Percentiles rank a stretch among this genome's conserved stretches.
Conservation (phyloP, 441 rosid genomes). For the Erodium chrysanthum region DNA sequence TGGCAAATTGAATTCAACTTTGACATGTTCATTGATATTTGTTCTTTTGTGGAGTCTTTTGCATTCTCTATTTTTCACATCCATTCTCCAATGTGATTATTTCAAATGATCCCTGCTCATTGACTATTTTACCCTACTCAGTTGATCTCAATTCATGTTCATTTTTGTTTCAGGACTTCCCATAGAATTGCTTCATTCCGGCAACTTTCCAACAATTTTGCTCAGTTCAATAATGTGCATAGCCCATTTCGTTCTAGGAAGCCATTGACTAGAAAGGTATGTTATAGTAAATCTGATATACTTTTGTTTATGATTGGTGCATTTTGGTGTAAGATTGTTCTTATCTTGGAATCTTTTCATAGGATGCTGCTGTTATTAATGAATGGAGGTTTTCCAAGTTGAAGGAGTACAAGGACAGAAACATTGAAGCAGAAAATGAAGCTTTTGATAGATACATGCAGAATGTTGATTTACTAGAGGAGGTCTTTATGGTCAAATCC, state of each 20-base stretch:
- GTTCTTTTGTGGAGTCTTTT: background rate
- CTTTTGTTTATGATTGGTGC: constrained; percentile 10
- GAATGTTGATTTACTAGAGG: constrained; percentile 66
- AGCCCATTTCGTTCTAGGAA: constrained; percentile 58
- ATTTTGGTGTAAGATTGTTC: constrained; percentile 12
- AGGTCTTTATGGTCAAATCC: constrained; percentile 48
- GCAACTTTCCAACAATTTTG: constrained; percentile 75
- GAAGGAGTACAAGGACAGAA: constrained; percentile 61
- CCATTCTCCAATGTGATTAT: background rate
- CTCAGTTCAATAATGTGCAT: constrained; percentile 78
- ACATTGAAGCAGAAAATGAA: constrained; percentile 65
- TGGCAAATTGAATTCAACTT: background rate
- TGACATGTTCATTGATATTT: background rate
- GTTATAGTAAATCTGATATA: background rate
- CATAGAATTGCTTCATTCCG: constrained; percentile 58
- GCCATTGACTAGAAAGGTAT: constrained; percentile 79
- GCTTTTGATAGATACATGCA: constrained; percentile 78
- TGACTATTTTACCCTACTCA: background rate
- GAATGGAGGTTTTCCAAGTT: constrained; percentile 91
- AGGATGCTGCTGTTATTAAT: constrained; percentile 80
- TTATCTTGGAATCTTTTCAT: constrained; percentile 23
- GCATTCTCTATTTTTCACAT: background rate
- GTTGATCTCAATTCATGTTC: background rate
- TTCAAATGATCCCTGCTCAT: background rate
- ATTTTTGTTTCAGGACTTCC: constrained; percentile 45